phyloP scores from a whole-genome alignment of 129 eudicot genomes.

The Flaveria trinervia region DNA sequence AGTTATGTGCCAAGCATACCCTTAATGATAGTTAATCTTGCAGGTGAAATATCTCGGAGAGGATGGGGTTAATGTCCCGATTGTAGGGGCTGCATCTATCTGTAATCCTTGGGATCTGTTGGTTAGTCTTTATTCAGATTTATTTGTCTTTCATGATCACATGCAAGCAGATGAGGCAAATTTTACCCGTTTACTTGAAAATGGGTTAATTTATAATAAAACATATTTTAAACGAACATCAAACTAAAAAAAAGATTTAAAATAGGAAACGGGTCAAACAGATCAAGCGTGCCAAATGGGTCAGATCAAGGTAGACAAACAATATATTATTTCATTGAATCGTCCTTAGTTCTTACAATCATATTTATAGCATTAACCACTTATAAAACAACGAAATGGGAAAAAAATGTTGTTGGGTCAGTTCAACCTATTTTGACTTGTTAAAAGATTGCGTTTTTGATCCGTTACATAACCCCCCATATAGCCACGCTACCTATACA shows the following conservation, averaged over 20 bases:
- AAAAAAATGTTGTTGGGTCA: background rate
- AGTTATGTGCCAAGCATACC: slow-evolving; percentile 1
- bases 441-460: background rate
- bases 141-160: background rate
- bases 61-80: slow-evolving; percentile 64
- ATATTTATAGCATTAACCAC: background rate
- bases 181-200: background rate
- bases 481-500: background rate
- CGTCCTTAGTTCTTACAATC: background rate
- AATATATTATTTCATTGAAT: background rate
- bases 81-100: slow-evolving; percentile 82
- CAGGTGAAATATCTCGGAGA: slow-evolving; percentile 92
- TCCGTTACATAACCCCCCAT: background rate
- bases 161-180: background rate
- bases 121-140: slow-evolving; percentile 52
- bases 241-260: background rate
- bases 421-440: background rate
- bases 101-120: slow-evolving; percentile 91
- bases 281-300: background rate
- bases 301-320: background rate
- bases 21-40: slow-evolving; percentile 23
- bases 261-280: background rate
- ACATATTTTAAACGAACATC: background rate
- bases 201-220: background rate
- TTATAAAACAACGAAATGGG: background rate